Evolutionary conservation across 768 basidiomycete genomes (phyloP).

Genomic region (Trichaptum fuscoviolaceum): DNA sequence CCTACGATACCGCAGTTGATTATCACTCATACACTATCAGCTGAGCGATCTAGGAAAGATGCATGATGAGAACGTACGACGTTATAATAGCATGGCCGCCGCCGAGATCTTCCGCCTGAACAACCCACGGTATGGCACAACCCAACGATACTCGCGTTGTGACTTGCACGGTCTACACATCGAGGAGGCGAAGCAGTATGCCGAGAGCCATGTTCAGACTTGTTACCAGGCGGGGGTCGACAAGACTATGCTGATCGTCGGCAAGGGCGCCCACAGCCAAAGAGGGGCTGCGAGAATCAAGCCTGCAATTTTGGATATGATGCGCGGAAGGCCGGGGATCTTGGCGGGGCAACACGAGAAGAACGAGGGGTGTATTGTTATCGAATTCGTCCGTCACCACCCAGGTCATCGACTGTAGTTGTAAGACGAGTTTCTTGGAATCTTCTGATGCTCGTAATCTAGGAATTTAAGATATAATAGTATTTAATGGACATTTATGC

Average conservation of each 20-base stretch:
- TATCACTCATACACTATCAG: too few species aligned
- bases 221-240: slow-evolving; percentile 1
- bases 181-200: slow-evolving; percentile 3
- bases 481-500: too few species aligned
- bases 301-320: background rate
- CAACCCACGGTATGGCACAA: slow-evolving; percentile 1
- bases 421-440: too few species aligned
- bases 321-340: too few species aligned
- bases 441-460: too few species aligned
- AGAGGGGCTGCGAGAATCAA: background rate
- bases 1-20: background rate
- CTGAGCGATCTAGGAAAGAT: too few species aligned
- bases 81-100: background rate
- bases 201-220: background rate
- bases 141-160: background rate
- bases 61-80: too few species aligned
- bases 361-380: too few species aligned
- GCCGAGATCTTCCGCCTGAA: background rate
- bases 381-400: too few species aligned
- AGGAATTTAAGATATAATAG: too few species aligned
- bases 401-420: too few species aligned
- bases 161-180: slow-evolving; percentile 3
- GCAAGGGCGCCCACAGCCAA: background rate
- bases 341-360: too few species aligned
- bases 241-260: slow-evolving; percentile 3